Base-by-base conservation (phyloP, 768 basidiomycete genomes). In the Rhodotorula graminis region DNA sequence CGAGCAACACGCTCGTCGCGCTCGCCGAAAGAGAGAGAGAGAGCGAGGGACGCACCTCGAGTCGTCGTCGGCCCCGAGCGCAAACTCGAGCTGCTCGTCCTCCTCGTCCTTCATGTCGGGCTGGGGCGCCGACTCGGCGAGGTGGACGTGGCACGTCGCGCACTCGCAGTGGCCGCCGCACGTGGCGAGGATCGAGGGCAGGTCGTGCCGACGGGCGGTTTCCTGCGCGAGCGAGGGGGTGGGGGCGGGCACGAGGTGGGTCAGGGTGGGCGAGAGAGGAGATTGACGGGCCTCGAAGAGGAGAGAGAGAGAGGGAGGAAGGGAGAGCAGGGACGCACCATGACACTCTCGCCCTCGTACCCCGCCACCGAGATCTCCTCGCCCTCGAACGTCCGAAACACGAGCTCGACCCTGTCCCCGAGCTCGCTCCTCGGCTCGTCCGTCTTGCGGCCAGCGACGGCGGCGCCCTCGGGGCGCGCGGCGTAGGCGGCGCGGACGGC, bases 81-180 rank as follows among this genome's bases (percentile, higher is more conserved):
- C 75, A 53, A 76, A 78, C 56, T 78, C 77, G 16, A 78, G 64
- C 55, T 78, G 77, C 61, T 78, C 77, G 65, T 78, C 77, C 61
- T 78, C 77, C 42, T 78, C 77, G 42, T 78, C 75, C 5, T 31
- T 71, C 63, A 73, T 64, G 61, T 74, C 72, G 3, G 75, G 73
- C 12, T 71, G n/a, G 0, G 67, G 70, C 6, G 77, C 44, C 15
- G 19, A 7, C 0, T 58, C 21, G 0, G 70, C 63, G 49, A 78
- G 40, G 52, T 70, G 67, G 19, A 78, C 74, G 55, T 76, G 75
- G 65, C 77, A 78, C 4, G 77, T 78, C 25, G 77, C 77, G 67
- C 77, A 78, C 64, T 78, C 76, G 68, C 76, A 77, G 67, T 69
- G 67, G 19, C 76, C 76, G 29, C 76, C 76, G 57, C 77, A 78